phyloP scores from a whole-genome alignment of 306 rosid species.

The Echinosophora koreensis region DNA sequence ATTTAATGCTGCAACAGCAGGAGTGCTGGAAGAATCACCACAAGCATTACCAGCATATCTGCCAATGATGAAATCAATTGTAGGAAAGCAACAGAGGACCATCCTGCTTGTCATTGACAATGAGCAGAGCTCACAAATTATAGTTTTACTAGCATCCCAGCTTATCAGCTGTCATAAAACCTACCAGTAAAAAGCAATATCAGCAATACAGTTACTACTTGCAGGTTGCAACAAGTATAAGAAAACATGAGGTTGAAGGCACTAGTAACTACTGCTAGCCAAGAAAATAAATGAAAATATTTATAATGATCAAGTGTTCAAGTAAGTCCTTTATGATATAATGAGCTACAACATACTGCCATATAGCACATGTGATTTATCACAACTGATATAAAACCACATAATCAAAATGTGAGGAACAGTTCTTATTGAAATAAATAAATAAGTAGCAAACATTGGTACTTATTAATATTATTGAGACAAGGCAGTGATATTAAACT shows the following conservation, averaged over 20 bases:
- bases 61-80: slow-evolving; percentile 18
- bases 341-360: background rate
- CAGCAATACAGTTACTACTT: background rate
- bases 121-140: slow-evolving; percentile 26
- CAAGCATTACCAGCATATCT: slow-evolving; percentile 35
- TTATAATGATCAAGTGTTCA: background rate
- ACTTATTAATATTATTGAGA: background rate
- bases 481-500: background rate
- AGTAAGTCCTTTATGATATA: background rate
- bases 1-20: slow-evolving; percentile 6
- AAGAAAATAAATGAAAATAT: background rate
- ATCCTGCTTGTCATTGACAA: slow-evolving; percentile 34
- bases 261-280: background rate
- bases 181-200: slow-evolving; percentile 29
- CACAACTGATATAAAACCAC: slow-evolving; percentile 16
- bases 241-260: background rate
- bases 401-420: background rate
- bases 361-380: slow-evolving; percentile 13
- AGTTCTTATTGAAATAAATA: background rate
- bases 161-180: slow-evolving; percentile 22
- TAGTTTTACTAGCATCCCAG: slow-evolving; percentile 20
- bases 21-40: slow-evolving; percentile 34
- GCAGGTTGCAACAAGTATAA: slow-evolving; percentile 18
- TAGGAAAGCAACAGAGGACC: slow-evolving; percentile 3
- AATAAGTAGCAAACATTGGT: background rate